Conservation (phyloP, 768 basidiomycete species). For the Kwoniella newhampshirensis region DNA sequence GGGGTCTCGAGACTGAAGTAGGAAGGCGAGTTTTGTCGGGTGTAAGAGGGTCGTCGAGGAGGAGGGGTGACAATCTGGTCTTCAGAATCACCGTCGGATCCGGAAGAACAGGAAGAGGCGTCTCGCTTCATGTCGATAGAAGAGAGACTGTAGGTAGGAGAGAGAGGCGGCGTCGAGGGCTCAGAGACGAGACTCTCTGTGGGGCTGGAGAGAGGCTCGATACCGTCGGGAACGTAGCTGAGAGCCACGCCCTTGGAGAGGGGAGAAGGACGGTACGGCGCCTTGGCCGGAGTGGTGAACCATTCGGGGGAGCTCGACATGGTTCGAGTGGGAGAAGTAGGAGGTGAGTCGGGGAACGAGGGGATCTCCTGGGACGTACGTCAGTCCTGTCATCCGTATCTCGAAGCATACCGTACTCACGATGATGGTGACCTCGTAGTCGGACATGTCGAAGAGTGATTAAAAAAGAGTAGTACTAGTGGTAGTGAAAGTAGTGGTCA, state of each 20-base stretch:
- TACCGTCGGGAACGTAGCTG: conserved; percentile 5
- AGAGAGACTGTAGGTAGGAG: conserved; percentile 11
- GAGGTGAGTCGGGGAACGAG: conserved; percentile 24
- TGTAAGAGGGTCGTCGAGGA: conserved; percentile 14
- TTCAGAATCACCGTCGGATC: conserved; percentile 41
- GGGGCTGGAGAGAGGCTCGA: conserved; percentile 12
- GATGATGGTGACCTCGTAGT: conserved; percentile 22
- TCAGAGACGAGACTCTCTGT: conserved; percentile 12
- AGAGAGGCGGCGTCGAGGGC: conserved; percentile 18
- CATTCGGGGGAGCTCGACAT: conserved; percentile 20
- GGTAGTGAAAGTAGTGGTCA: neutral
- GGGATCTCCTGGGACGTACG: conserved; percentile 10
- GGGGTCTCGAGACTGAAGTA: conserved; percentile 17
- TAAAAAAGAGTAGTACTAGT: neutral
- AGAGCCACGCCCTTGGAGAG: conserved; percentile 7
- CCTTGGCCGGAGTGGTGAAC: conserved; percentile 19
- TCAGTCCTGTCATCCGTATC: neutral
- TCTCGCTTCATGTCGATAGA: conserved; percentile 15
- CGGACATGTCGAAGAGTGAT: conserved; percentile 9
- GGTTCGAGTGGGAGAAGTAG: conserved; percentile 14
- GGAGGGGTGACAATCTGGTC: conserved; percentile 16
- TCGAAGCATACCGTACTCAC: conserved; percentile 5
- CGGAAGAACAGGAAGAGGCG: conserved; percentile 40
- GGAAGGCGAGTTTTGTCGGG: conserved; percentile 10
- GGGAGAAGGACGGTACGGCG: conserved; percentile 19